phyloP scores from a whole-genome alignment of 1,139 yeast species.

The Nakaseomyces sp. region DNA sequence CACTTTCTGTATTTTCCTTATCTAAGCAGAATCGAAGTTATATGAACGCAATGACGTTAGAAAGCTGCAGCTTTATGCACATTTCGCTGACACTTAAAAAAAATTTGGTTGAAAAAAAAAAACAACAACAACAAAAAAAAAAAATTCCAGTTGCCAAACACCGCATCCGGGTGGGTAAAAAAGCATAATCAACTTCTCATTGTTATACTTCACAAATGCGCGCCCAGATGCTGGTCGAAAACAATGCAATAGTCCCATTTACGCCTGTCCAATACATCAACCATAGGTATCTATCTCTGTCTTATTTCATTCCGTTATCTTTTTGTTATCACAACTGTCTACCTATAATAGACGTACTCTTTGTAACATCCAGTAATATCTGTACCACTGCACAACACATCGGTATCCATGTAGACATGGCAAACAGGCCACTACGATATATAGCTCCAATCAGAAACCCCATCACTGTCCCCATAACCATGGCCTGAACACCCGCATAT shows the following conservation, averaged over 20 bases:
- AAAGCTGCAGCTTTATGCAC: too few species aligned
- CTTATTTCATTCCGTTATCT: too few species aligned
- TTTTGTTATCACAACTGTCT: conserved; percentile 1
- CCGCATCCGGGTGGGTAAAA: too few species aligned
- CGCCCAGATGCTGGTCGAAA: too few species aligned
- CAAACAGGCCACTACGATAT: conserved; percentile 65
- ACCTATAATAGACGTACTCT: conserved; percentile 51
- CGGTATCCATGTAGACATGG: conserved; percentile 94
- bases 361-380: conserved; percentile 54
- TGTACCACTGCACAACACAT: conserved; percentile 67
- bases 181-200: neutral
- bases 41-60: too few species aligned
- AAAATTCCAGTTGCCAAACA: neutral
- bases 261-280: too few species aligned
- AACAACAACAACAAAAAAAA: neutral
- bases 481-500: conserved; percentile 56
- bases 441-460: conserved; percentile 64
- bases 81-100: too few species aligned
- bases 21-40: too few species aligned
- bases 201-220: neutral
- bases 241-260: too few species aligned
- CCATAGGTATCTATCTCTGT: too few species aligned
- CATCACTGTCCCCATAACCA: conserved; percentile 61
- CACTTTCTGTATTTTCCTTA: too few species aligned
- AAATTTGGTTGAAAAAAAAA: neutral